Conservation (phyloP, 140 eudicot species). For the Flaveria floridana region DNA sequence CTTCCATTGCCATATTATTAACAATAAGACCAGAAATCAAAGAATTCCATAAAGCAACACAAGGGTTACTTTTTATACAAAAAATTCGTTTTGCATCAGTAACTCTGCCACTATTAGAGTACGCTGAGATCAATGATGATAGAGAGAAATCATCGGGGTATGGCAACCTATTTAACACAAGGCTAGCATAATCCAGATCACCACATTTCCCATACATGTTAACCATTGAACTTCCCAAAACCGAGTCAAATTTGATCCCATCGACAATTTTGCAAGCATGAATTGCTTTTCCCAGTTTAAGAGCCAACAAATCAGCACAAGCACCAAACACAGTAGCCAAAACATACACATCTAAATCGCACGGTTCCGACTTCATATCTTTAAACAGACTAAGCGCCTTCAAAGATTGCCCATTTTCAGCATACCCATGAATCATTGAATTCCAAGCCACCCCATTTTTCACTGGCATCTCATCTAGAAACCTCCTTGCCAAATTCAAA, state of each 20-base stretch:
- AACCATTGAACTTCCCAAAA: constrained; percentile 69
- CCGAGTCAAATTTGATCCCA: constrained; percentile 55
- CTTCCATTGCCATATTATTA: constrained; percentile 45
- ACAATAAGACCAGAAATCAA: constrained; percentile 61
- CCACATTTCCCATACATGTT: constrained; percentile 90
- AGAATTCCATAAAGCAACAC: constrained; percentile 77
- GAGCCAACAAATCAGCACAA: constrained; percentile 51
- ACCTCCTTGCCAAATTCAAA: constrained; percentile 43
- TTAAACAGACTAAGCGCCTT: constrained; percentile 58
- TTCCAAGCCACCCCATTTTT: constrained; percentile 67
- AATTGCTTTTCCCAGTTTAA: constrained; percentile 60
- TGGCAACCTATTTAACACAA: constrained; percentile 33
- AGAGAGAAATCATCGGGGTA: constrained; percentile 64
- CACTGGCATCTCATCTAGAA: constrained; percentile 62
- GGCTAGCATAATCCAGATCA: constrained; percentile 59
- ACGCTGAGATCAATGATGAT: constrained; percentile 77
- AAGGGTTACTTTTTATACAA: constrained; percentile 33
- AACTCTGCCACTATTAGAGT: constrained; percentile 55
- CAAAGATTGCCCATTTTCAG: constrained; percentile 39
- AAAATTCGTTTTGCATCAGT: constrained; percentile 59
- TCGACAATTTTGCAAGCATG: constrained; percentile 47
- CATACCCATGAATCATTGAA: constrained; percentile 78
- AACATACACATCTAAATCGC: constrained; percentile 46
- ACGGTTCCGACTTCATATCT: constrained; percentile 44
- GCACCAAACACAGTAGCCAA: constrained; percentile 72